phyloP scores from a whole-genome alignment of 352 stramenopile genomes.

The Pythium volutum region DNA sequence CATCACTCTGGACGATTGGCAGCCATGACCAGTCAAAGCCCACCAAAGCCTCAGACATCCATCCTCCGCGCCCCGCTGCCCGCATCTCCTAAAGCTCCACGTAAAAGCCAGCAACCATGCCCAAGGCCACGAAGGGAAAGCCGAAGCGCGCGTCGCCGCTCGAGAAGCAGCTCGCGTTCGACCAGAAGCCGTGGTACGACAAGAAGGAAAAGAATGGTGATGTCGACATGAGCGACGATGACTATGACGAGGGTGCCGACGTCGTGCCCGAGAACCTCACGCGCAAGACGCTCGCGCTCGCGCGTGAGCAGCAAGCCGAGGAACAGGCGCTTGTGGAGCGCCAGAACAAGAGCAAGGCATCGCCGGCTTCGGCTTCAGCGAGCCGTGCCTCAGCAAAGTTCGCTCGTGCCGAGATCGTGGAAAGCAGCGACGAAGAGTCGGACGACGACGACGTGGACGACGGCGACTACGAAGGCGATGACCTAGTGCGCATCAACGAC shows the following conservation, averaged over 20 bases:
- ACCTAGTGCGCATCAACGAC: slow-evolving; percentile 89
- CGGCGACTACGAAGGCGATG: slow-evolving; percentile 86
- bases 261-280: slow-evolving; percentile 81
- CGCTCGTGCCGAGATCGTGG: slow-evolving; percentile 29
- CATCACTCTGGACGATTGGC: slow-evolving; percentile 17
- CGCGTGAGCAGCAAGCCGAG: slow-evolving; percentile 75
- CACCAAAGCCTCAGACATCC: slow-evolving; percentile 3
- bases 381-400: slow-evolving; percentile 17
- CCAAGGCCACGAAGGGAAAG: slow-evolving; percentile 70
- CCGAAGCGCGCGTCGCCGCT: slow-evolving; percentile 83
- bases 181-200: slow-evolving; percentile 87
- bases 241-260: slow-evolving; percentile 56
- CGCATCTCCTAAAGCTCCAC: not conserved
- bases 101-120: slow-evolving; percentile 34
- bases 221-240: slow-evolving; percentile 55
- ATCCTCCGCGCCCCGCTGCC: not conserved
- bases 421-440: slow-evolving; percentile 60
- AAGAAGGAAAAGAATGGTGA: slow-evolving; percentile 37
- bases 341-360: slow-evolving; percentile 22
- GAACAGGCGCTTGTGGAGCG: slow-evolving; percentile 57
- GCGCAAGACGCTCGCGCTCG: slow-evolving; percentile 75
- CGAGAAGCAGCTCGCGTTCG: slow-evolving; percentile 83
- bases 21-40: slow-evolving; percentile 21
- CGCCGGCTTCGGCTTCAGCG: slow-evolving; percentile 7
- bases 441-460: slow-evolving; percentile 84